Percentiles rank a stretch among this genome's conserved stretches.
Conservation (phyloP, 768 basidiomycete genomes). For the Pisolithus orientalis region DNA sequence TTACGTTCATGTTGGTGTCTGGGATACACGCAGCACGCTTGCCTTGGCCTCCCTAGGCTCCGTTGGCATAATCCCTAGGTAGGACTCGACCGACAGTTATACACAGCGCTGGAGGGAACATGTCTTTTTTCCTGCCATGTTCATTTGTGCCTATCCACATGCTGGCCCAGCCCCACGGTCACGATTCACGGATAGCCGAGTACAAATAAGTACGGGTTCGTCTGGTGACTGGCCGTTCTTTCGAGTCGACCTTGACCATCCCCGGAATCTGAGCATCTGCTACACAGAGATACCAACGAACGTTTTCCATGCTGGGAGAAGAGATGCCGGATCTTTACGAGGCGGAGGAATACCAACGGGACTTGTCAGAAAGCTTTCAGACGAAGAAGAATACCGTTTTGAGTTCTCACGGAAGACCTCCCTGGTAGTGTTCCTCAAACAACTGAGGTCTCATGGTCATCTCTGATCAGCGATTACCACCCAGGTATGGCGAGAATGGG, state of each 20-base stretch:
- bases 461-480: conserved; percentile 9
- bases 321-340: conserved; percentile 17
- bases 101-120: too few species aligned
- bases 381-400: conserved; percentile 68
- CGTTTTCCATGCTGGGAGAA: conserved; percentile 21
- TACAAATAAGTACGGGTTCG: conserved; percentile 19
- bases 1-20: too few species aligned
- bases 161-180: too few species aligned
- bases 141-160: too few species aligned
- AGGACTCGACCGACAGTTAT: too few species aligned
- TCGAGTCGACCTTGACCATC: not conserved
- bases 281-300: not conserved
- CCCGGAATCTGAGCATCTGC: not conserved
- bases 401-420: conserved; percentile 79
- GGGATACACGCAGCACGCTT: too few species aligned
- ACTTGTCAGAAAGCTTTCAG: conserved; percentile 16
- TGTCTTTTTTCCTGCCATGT: too few species aligned
- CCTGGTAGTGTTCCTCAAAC: conserved; percentile 48
- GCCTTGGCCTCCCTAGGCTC: too few species aligned
- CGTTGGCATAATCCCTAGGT: too few species aligned
- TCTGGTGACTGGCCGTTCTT: not conserved
- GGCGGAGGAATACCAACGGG: conserved; percentile 12
- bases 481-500: conserved; percentile 77
- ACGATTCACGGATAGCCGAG: conserved; percentile 19
- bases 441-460: conserved; percentile 2